Conservation (phyloP, 129 eudicot genomes). For the Smallanthus sonchifolius region DNA sequence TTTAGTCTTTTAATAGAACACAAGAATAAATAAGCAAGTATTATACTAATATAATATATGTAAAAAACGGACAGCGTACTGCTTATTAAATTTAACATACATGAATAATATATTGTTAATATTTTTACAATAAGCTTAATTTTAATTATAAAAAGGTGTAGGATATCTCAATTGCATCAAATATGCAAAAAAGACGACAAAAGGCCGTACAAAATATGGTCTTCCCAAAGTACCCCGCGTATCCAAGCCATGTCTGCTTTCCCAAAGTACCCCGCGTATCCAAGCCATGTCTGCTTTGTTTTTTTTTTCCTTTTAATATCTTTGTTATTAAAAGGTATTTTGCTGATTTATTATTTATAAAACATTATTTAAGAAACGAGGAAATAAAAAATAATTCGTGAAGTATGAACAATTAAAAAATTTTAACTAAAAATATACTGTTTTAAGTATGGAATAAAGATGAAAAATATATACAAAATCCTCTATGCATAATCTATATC, state of each 20-base stretch:
- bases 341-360: background rate
- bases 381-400: background rate
- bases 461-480: background rate
- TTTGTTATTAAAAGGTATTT: background rate
- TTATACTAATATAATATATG: background rate
- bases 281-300: constrained; percentile 23
- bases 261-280: constrained; percentile 37
- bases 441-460: background rate
- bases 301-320: background rate
- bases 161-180: constrained; percentile 8
- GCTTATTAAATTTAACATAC: background rate
- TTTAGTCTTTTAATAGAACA: no score
- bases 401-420: background rate
- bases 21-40: background rate
- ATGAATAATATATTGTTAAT: background rate
- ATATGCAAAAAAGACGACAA: constrained; percentile 27
- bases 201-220: constrained; percentile 25
- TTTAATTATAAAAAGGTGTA: background rate
- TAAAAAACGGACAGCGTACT: background rate
- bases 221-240: constrained; percentile 37
- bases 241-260: constrained; percentile 28
- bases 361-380: background rate
- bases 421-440: background rate
- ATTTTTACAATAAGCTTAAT: background rate
- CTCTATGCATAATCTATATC: no score